Percentiles rank a stretch among this genome's conserved stretches.
Evolutionary conservation across 768 basidiomycete genomes (phyloP).

Genomic region (Tubosaeta sp.): DNA sequence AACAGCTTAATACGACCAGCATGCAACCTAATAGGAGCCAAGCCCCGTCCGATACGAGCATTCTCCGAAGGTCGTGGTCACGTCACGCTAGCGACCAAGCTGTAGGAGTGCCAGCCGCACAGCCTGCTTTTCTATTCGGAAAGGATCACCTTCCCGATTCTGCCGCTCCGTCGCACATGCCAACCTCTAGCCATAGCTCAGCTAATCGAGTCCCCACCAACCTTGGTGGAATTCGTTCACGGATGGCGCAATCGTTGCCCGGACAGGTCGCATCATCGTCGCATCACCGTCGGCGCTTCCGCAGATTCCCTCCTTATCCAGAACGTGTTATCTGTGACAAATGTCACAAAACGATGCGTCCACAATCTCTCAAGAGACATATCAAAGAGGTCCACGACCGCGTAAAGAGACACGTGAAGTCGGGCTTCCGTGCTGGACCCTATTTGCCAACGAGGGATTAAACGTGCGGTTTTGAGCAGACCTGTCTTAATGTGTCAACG

Average conservation of each 20-base stretch:
- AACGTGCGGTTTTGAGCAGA: neutral
- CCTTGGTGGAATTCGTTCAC: neutral
- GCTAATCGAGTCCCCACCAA: neutral
- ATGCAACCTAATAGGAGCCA: neutral
- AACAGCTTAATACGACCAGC: neutral
- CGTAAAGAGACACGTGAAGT: constrained; percentile 12
- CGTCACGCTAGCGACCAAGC: constrained; percentile 13
- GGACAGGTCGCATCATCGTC: constrained; percentile 1
- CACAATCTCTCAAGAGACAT: constrained; percentile 17
- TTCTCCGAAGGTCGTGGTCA: neutral
- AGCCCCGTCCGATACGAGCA: constrained; percentile 10
- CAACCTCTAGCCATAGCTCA: neutral
- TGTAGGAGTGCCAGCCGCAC: constrained; percentile 13
- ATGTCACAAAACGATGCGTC: constrained; percentile 15
- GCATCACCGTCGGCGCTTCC: constrained; percentile 1
- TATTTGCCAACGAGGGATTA: neutral
- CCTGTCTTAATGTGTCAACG: neutral
- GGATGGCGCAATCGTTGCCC: constrained; percentile 3
- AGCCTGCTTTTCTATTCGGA: neutral
- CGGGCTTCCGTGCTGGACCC: neutral
- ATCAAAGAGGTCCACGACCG: constrained; percentile 15
- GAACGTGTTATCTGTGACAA: neutral
- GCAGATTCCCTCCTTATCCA: neutral
- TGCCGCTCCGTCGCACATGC: neutral
- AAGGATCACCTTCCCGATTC: neutral